Conservation (phyloP, 106 monocot species). For the Xerophyta viscosa region DNA sequence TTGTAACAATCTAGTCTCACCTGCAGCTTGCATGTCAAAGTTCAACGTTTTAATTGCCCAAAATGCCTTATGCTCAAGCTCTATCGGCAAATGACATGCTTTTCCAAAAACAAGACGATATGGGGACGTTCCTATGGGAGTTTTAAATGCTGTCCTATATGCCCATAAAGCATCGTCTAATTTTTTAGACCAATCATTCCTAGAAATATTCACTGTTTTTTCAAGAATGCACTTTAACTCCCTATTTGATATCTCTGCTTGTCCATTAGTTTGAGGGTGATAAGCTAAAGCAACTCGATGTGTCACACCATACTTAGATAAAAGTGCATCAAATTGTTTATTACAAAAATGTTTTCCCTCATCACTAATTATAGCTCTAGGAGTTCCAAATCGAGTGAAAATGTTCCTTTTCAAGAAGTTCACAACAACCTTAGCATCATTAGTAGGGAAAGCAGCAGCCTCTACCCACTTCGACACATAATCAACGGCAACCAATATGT, state of each 20-base stretch:
- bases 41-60: neutral
- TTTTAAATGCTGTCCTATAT: neutral
- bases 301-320: neutral
- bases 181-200: neutral
- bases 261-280: neutral
- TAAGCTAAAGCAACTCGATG: neutral
- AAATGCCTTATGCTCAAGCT: neutral
- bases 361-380: neutral
- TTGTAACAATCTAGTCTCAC: neutral
- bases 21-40: neutral
- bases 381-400: neutral
- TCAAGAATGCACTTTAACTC: neutral
- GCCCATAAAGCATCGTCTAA: neutral
- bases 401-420: neutral
- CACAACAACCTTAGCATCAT: neutral
- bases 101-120: neutral
- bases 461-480: slow-evolving; percentile 4
- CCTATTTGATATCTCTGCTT: slow-evolving; percentile 1
- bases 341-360: neutral
- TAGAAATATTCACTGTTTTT: neutral
- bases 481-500: slow-evolving; percentile 1
- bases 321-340: neutral
- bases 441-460: neutral
- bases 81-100: neutral
- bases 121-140: neutral